Percentiles rank a stretch among this genome's conserved stretches.
These are phyloP conservation scores for Fusarium beomiforme DNA, from an alignment of 2,329 filamentous ascomycete genomes.

Conservation along the genomic window DNA sequence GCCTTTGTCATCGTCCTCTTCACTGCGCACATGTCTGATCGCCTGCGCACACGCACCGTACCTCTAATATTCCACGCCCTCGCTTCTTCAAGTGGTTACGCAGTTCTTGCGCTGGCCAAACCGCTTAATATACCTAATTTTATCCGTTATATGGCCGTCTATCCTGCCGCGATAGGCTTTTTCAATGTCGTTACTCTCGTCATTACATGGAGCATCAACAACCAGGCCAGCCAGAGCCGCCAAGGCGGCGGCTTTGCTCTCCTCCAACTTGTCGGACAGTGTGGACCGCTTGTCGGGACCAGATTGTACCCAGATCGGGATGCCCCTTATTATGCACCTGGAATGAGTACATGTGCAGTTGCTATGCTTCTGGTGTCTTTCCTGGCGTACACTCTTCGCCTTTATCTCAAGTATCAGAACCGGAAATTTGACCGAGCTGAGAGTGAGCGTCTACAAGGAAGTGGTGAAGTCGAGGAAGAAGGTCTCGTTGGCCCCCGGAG, in stretches of 20 bases:
- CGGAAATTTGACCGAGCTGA: conserved; percentile 52
- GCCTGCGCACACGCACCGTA: conserved; percentile 66
- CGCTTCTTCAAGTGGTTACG: conserved; percentile 69
- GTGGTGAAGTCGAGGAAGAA: conserved; percentile 50
- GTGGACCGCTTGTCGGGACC: conserved; percentile 77
- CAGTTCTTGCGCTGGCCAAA: conserved; percentile 69
- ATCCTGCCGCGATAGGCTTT: conserved; percentile 82
- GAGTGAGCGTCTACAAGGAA: conserved; percentile 33
- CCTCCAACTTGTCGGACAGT: conserved; percentile 83
- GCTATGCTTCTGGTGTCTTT: conserved; percentile 71
- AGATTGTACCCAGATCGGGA: conserved; percentile 70
- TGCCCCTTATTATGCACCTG: conserved; percentile 68
- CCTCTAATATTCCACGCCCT: conserved; percentile 77
- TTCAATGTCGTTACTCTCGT: conserved; percentile 86
- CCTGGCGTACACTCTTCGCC: conserved; percentile 63
- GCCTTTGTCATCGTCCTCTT: conserved; percentile 77
- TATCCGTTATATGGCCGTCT: conserved; percentile 78
- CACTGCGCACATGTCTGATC: conserved; percentile 79
- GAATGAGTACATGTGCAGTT: conserved; percentile 70
- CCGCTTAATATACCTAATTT: conserved; percentile 54
- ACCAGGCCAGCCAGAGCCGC: conserved; percentile 74
- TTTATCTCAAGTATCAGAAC: conserved; percentile 65
- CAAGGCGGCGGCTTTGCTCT: conserved; percentile 83
- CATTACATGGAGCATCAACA: conserved; percentile 90
- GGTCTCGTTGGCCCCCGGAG: conserved; percentile 50